Evolutionary conservation across 371 early-diverging fungal genomes (phyloP), one percentile per base, ranked within the genome.

Genomic region (Haplosporangium sp.): DNA sequence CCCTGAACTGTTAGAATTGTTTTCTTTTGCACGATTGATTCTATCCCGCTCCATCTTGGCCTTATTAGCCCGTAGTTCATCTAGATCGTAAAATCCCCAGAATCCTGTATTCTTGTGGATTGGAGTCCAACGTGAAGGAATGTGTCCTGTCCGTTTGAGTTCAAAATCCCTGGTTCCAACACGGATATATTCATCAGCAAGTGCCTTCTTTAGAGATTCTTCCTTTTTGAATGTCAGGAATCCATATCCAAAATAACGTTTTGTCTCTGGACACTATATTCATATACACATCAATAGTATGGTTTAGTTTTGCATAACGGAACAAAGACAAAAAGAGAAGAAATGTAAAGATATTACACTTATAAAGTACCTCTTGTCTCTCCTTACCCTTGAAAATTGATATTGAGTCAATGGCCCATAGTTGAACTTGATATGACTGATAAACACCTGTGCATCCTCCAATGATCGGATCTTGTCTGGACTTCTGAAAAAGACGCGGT

Each of bases 371-470:
- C 19, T 34, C 11, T 20, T 11, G 44, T 34, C 13, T 7, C 34
- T 50, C 9, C 59, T 61, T 81, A 81, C 82, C 65, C 82, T 71
- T 20, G 75, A 39, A 40, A 81, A 81, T 50, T 81, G 82, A 40
- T 81, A 81, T 42, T 81, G 82, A 3, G 68, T 74, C 60, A 81
- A 55, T 34, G 82, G 70, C 4, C 82, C 82, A 61, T 81, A 81
- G 55, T 39, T 68, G 17, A 58, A 52, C 56, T 75, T 74, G 59
- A 81, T 72, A 34, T 81, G 72, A 61, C 55, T 75, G 61, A 81
- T 72, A 58, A 81, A 81, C 27, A 81, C 82, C 62, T 81, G 82
- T 2, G 82, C 82, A 0, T 81, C 75, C 60, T 81, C 82, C 59
- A 81, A 50, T 8, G 75, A 69, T 63, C 67, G 50, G 60, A 81